phyloP scores from a whole-genome alignment of 805 yeast species.

The Metschnikowia cerradonensis region DNA sequence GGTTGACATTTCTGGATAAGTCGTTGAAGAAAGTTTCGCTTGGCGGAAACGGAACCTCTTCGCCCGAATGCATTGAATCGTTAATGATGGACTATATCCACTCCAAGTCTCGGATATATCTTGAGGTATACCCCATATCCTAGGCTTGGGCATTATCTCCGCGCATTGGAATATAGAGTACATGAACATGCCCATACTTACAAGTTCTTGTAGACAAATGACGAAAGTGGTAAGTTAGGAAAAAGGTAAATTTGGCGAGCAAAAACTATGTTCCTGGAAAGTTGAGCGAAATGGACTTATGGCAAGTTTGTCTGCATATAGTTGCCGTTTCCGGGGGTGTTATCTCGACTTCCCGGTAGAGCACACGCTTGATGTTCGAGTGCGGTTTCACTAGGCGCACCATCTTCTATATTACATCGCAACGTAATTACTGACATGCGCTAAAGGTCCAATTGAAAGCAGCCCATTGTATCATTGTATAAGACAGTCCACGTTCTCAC shows the following conservation, averaged over 20 bases:
- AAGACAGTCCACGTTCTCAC: background rate
- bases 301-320: too few relatives aligned
- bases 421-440: background rate
- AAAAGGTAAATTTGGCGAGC: too few relatives aligned
- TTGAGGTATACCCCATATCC: conserved; percentile 16
- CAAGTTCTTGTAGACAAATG: too few relatives aligned
- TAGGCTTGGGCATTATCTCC: background rate
- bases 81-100: conserved; percentile 23
- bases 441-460: background rate
- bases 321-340: too few relatives aligned
- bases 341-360: background rate
- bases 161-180: too few relatives aligned
- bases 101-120: conserved; percentile 19
- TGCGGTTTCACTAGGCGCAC: conserved; percentile 1
- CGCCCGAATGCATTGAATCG: conserved; percentile 7
- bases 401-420: background rate
- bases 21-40: conserved; percentile 10
- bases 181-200: too few relatives aligned
- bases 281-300: too few relatives aligned
- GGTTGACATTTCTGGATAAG: conserved; percentile 12
- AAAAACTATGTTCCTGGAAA: too few relatives aligned
- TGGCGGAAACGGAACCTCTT: conserved; percentile 1
- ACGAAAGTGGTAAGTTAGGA: too few relatives aligned
- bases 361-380: background rate
- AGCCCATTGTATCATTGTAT: background rate